Percentiles rank a stretch among this genome's conserved stretches.
phyloP scores from a whole-genome alignment of 192 early-diverging fungal genomes.

The Linnemannia exigua region DNA sequence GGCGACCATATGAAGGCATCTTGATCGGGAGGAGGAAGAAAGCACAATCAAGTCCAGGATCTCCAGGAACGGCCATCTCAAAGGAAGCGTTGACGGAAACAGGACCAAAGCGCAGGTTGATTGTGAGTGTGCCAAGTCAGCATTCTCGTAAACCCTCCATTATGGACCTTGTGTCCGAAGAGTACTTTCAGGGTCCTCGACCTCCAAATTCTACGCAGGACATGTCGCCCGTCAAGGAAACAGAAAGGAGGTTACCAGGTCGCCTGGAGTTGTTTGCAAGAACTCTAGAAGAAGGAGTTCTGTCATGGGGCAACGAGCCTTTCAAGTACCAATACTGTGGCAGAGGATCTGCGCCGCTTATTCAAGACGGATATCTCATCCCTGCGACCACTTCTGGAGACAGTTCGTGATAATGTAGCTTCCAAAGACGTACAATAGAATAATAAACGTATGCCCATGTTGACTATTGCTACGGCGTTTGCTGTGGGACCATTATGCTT shows the following conservation, averaged over 20 bases:
- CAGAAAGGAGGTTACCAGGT: conserved; percentile 3
- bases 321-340: conserved; percentile 50
- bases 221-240: neutral
- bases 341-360: neutral
- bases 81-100: neutral
- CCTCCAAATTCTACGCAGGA: neutral
- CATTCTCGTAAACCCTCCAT: conserved; percentile 80
- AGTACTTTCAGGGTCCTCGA: conserved; percentile 15
- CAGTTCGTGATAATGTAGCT: neutral
- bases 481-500: neutral
- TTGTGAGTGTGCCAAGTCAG: conserved; percentile 69
- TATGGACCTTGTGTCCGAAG: conserved; percentile 39
- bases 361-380: conserved; percentile 40
- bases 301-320: conserved; percentile 80
- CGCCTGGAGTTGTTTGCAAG: conserved; percentile 80
- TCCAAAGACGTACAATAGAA: neutral
- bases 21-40: conserved; percentile 59
- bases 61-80: neutral
- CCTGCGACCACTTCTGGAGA: neutral
- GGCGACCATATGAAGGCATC: conserved; percentile 78
- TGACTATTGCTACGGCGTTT: neutral
- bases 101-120: conserved; percentile 17
- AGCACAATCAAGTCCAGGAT: neutral
- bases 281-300: conserved; percentile 67
- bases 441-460: neutral